Base-by-base conservation (phyloP, 768 basidiomycete genomes). In the Imleria badia region DNA sequence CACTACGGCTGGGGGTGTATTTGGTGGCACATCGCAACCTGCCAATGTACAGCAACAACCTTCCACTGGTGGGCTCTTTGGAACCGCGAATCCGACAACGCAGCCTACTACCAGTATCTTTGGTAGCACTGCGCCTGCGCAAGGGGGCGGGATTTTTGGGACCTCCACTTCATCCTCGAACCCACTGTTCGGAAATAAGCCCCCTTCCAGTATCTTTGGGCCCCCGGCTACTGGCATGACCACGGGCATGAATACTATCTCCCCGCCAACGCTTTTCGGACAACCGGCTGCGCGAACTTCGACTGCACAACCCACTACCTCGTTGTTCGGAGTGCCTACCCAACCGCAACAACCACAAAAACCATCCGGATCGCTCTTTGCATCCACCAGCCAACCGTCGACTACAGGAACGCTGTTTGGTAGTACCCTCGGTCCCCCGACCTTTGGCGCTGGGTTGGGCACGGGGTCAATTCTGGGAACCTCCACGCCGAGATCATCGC, bases 151-250 rank as follows among this genome's bases (percentile, higher is more conserved):
- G 31, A 42, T 61, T 5, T 74, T 72, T 55, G 72, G 72, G 15
- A 47, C n/a, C 39, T 52, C 67, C 3, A 57, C 54, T 34, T 43
- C 68, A 38, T 61, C 63, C 31, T 60, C 64, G 38, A 66, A 72
- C 46, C 64, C 72, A 36, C 54, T 75, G 29, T 78, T 78, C 43
- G 76, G 74, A 14, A 71, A 68, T 48, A 69, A 66, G 49, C 61
- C 62, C 17, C 66, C 71, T 8, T 59, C 65, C n/a, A 65, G 60
- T 31, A 43, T 67, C 40, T 60, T 70, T 61, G 64, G 64, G 41
- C 48, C 67, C 52, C 76, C 70, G 42, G 63, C 59, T 38, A 65
- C 65, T 41, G 55, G 64, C 33, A 38, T 49, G 30, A 17, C 41
- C 13, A 49, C 54, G 15, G 43, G 51, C 14, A 39, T 48, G 17